These are phyloP conservation scores for Ceratocystis ficicola DNA, from an alignment of 2,329 filamentous ascomycete genomes.

Conservation along the genomic window DNA sequence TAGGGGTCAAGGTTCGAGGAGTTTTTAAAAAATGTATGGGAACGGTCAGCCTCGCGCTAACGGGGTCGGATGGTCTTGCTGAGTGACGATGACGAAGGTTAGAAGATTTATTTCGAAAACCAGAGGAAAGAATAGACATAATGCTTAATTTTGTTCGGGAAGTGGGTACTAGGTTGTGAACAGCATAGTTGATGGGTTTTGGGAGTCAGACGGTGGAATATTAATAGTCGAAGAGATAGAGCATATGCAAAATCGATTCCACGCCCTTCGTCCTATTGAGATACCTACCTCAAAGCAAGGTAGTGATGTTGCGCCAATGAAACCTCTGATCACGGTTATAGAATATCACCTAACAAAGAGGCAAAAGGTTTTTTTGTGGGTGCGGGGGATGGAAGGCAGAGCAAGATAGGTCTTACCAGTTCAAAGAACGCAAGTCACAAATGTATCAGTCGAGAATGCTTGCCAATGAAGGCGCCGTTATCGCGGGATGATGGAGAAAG, in stretches of 20 bases:
- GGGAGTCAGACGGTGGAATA: not conserved
- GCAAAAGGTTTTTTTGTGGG: not conserved
- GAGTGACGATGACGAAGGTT: not conserved
- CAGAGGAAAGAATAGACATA: not conserved
- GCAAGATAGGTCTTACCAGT: slow-evolving; percentile 5
- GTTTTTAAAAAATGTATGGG: not conserved
- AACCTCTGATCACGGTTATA: not conserved
- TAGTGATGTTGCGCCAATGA: not conserved
- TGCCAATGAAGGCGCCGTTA: slow-evolving; percentile 9
- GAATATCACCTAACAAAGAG: not conserved
- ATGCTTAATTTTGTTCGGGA: not conserved
- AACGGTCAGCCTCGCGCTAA: not conserved
- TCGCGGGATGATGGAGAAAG: slow-evolving; percentile 1
- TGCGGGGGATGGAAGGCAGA: not conserved
- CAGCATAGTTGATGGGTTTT: not conserved
- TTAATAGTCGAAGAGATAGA: not conserved
- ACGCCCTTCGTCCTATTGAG: not conserved
- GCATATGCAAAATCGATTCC: not conserved
- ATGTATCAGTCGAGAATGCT: not conserved
- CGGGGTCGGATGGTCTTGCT: not conserved
- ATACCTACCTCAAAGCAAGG: not conserved
- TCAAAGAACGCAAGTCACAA: not conserved
- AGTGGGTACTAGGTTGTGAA: not conserved
- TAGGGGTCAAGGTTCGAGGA: not conserved
- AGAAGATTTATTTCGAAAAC: not conserved